A percentile compares a stretch with the other conserved stretches of the same genome.
Evolutionary conservation across 306 rosid genomes (phyloP).

Genomic region (Quercus engelmannii): DNA sequence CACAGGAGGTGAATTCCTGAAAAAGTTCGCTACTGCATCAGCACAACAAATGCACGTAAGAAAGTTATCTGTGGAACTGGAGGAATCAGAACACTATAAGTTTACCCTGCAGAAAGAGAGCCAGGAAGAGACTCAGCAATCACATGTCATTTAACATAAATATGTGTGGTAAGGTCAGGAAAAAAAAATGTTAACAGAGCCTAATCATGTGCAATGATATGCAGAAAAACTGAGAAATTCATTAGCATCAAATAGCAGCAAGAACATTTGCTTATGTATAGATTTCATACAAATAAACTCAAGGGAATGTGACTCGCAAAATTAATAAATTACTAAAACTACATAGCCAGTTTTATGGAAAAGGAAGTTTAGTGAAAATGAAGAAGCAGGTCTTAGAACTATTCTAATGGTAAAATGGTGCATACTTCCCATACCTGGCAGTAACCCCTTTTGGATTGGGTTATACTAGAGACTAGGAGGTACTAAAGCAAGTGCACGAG

Average conservation of each 20-base stretch:
- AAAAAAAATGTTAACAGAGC: background rate
- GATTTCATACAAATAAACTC: background rate
- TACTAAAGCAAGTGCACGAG: slow-evolving; percentile 2
- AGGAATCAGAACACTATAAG: background rate
- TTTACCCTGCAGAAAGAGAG: slow-evolving; percentile 39
- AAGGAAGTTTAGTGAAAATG: slow-evolving; percentile 1
- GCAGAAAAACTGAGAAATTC: background rate
- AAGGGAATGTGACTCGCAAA: slow-evolving; percentile 12
- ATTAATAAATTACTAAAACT: background rate
- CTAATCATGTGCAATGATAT: slow-evolving; percentile 5
- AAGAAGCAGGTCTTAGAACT: slow-evolving; percentile 4
- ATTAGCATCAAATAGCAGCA: too few species aligned
- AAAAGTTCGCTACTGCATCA: background rate
- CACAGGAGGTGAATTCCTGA: slow-evolving; percentile 6
- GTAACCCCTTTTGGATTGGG: too few species aligned
- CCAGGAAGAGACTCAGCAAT: slow-evolving; percentile 19
- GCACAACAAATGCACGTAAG: slow-evolving; percentile 5
- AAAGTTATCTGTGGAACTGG: background rate
- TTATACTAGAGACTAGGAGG: too few species aligned
- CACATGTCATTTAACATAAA: slow-evolving; percentile 15
- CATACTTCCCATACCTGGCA: background rate
- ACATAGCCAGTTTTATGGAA: background rate
- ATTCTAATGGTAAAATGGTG: slow-evolving; percentile 13
- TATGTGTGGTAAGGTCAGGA: slow-evolving; percentile 1
- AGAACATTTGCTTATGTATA: background rate